Evolutionary conservation across 176 grass and related monocot species (phyloP).

Genomic region (Eleusine indica): DNA sequence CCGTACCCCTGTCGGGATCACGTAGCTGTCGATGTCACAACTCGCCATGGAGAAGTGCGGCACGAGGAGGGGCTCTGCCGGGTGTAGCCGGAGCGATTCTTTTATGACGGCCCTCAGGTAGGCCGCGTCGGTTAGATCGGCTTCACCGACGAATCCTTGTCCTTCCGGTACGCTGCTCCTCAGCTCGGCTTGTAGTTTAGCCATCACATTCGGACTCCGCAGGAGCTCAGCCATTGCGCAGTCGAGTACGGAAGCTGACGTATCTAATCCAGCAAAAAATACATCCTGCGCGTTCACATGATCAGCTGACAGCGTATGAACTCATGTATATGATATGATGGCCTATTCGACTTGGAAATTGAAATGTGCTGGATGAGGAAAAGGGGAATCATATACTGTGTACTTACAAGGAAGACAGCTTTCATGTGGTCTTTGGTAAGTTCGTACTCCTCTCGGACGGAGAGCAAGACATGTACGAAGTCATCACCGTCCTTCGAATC

Average conservation of each 20-base stretch:
- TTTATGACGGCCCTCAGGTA: constrained; percentile 51
- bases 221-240: constrained; percentile 48
- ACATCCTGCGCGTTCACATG: constrained; percentile 44
- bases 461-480: no score
- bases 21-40: constrained; percentile 32
- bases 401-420: no score
- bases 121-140: background rate
- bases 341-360: background rate
- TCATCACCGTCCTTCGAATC: no score
- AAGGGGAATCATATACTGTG: no score
- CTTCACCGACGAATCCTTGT: constrained; percentile 21
- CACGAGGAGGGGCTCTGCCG: constrained; percentile 31
- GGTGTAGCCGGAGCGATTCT: constrained; percentile 22
- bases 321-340: background rate
- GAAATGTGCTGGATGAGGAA: background rate
- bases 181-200: constrained; percentile 46
- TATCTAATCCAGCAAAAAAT: constrained; percentile 48
- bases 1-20: constrained; percentile 19
- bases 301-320: background rate
- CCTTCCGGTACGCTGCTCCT: background rate
- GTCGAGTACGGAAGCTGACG: constrained; percentile 41
- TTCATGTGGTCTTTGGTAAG: background rate
- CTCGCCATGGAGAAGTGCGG: constrained; percentile 38
- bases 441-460: no score
- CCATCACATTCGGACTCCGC: constrained; percentile 23